phyloP scores from a whole-genome alignment of 129 eudicot genomes.

The Flaveria linearis region DNA sequence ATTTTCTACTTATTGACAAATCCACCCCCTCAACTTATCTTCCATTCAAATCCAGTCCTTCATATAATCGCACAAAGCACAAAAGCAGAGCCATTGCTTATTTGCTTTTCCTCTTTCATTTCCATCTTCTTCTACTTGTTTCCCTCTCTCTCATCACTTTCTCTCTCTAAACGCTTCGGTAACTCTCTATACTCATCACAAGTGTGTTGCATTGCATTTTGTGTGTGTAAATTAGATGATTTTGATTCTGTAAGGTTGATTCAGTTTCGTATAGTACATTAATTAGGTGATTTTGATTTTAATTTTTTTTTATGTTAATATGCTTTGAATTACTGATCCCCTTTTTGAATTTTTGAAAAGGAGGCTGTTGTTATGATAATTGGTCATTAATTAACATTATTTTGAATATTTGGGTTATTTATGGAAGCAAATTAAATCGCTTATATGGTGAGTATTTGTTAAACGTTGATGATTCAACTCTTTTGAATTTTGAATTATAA shows the following conservation, averaged over 20 bases:
- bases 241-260: slow-evolving; percentile 16
- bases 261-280: slow-evolving; percentile 10
- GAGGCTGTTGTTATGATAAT: slow-evolving; percentile 1
- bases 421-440: slow-evolving; percentile 24
- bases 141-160: slow-evolving; percentile 29
- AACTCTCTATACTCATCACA: slow-evolving; percentile 23
- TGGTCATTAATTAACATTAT: slow-evolving; percentile 14
- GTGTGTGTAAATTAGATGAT: too few species aligned
- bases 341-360: slow-evolving; percentile 40
- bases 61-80: neutral
- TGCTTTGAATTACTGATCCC: neutral
- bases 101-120: slow-evolving; percentile 34
- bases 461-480: slow-evolving; percentile 8
- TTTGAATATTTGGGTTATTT: slow-evolving; percentile 10
- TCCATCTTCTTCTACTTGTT: slow-evolving; percentile 21
- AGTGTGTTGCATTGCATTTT: neutral
- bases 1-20: slow-evolving; percentile 26
- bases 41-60: slow-evolving; percentile 17
- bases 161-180: slow-evolving; percentile 41
- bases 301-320: neutral
- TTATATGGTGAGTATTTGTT: slow-evolving; percentile 23
- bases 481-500: slow-evolving; percentile 19
- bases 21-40: slow-evolving; percentile 34
- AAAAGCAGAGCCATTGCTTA: slow-evolving; percentile 20
- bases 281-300: neutral